Percentiles rank a stretch among this genome's conserved stretches.
phyloP scores from a whole-genome alignment of 495 filamentous ascomycete species.

The Aspergillus nidulans region DNA sequence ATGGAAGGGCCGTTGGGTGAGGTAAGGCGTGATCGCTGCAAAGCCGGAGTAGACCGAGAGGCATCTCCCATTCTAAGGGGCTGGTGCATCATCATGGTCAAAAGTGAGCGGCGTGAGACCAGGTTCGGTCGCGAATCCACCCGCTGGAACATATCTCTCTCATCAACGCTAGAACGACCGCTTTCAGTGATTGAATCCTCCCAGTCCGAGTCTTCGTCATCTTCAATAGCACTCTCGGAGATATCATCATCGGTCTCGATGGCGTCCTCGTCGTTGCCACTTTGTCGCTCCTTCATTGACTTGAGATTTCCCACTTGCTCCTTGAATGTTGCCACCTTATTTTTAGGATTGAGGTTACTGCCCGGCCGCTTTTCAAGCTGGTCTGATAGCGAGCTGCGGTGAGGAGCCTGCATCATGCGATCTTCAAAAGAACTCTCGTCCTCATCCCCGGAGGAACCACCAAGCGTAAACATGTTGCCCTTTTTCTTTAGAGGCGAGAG shows the following conservation, averaged over 20 bases:
- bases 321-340: constrained; percentile 82
- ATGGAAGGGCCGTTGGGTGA: constrained; percentile 72
- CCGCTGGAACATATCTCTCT: constrained; percentile 75
- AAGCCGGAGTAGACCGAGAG: constrained; percentile 75
- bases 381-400: constrained; percentile 52
- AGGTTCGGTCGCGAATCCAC: constrained; percentile 87
- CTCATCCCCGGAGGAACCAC: constrained; percentile 71
- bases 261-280: constrained; percentile 64
- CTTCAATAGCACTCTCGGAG: constrained; percentile 80
- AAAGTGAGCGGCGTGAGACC: constrained; percentile 77
- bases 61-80: constrained; percentile 44
- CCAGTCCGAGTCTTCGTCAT: constrained; percentile 85
- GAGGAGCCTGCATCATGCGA: constrained; percentile 45
- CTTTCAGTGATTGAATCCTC: constrained; percentile 90
- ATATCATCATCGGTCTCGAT: constrained; percentile 70
- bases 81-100: constrained; percentile 85
- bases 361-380: constrained; percentile 40
- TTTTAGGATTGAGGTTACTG: constrained; percentile 36
- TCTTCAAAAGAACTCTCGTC: constrained; percentile 76
- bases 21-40: constrained; percentile 71
- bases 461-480: constrained; percentile 68
- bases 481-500: constrained; percentile 53
- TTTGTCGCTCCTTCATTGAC: constrained; percentile 54
- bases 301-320: constrained; percentile 66
- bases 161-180: constrained; percentile 73